Percentiles rank a stretch among this genome's conserved stretches.
phyloP scores from a whole-genome alignment of 2,329 filamentous ascomycete species.

The Pezicula carpinea region DNA sequence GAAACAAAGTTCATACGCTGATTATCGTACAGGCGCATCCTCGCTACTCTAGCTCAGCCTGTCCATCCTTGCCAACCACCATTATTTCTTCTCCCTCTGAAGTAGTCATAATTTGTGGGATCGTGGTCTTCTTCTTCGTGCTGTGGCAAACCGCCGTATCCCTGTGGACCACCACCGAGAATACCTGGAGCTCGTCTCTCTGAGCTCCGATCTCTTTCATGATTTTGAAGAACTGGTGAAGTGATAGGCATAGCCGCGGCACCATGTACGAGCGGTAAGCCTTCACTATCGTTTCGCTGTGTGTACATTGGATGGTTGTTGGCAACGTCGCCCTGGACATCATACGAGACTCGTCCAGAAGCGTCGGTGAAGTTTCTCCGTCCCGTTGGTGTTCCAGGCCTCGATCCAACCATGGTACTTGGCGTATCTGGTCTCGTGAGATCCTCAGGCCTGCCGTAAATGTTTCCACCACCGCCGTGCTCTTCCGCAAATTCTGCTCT shows the following conservation, averaged over 20 bases:
- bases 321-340: conserved; percentile 20
- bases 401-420: conserved; percentile 12
- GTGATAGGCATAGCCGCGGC: conserved; percentile 48
- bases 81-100: conserved; percentile 19
- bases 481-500: conserved; percentile 82
- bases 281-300: conserved; percentile 49
- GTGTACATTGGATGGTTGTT: conserved; percentile 35
- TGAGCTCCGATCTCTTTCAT: conserved; percentile 29
- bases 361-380: conserved; percentile 9
- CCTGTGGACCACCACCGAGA: conserved; percentile 52
- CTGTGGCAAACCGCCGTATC: conserved; percentile 57
- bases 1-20: no score
- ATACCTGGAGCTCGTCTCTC: conserved; percentile 45
- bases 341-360: conserved; percentile 15
- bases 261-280: conserved; percentile 42
- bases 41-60: no score
- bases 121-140: conserved; percentile 36
- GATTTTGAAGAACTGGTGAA: conserved; percentile 21
- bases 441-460: conserved; percentile 57
- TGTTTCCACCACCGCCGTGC: conserved; percentile 67
- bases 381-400: conserved; percentile 20
- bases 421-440: conserved; percentile 36
- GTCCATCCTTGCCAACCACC: conserved; percentile 4
- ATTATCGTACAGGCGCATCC: no score
- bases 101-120: conserved; percentile 28